Evolutionary conservation across 2,329 filamentous ascomycete genomes (phyloP).

Genomic region (Chaetomiaceae sp.): DNA sequence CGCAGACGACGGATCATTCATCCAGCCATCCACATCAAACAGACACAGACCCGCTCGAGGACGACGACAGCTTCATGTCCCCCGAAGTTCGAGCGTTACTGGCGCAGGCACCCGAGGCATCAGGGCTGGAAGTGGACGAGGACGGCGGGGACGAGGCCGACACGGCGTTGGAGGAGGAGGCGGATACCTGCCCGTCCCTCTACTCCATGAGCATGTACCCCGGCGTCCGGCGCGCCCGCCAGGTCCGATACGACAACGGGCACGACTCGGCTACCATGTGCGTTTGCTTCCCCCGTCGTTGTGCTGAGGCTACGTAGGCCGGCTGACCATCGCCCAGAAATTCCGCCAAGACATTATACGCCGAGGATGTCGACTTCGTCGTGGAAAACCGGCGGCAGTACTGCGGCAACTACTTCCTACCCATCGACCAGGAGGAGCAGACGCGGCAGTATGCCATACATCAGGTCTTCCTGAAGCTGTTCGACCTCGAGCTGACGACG

Average conservation of each 20-base stretch:
- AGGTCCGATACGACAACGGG: constrained; percentile 19
- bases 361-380: constrained; percentile 42
- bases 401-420: constrained; percentile 55
- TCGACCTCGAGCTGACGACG: constrained; percentile 32
- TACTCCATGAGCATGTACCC: constrained; percentile 28
- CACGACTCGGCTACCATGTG: constrained; percentile 27
- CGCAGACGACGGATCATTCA: not conserved
- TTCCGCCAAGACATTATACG: constrained; percentile 32
- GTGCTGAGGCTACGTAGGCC: not conserved
- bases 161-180: constrained; percentile 6
- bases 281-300: not conserved
- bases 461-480: constrained; percentile 32
- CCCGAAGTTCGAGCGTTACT: constrained; percentile 7
- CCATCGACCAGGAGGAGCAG: constrained; percentile 54
- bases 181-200: constrained; percentile 14
- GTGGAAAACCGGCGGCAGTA: constrained; percentile 55
- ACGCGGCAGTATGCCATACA: constrained; percentile 33
- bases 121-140: constrained; percentile 18
- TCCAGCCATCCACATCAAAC: not conserved
- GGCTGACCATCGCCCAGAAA: constrained; percentile 26
- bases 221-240: constrained; percentile 17
- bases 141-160: constrained; percentile 12
- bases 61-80: not conserved
- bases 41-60: not conserved
- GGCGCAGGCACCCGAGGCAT: not conserved